Evolutionary conservation across 768 basidiomycete genomes (phyloP), one percentile per base, ranked within the genome.

Genomic region (Tylopilus sp.): DNA sequence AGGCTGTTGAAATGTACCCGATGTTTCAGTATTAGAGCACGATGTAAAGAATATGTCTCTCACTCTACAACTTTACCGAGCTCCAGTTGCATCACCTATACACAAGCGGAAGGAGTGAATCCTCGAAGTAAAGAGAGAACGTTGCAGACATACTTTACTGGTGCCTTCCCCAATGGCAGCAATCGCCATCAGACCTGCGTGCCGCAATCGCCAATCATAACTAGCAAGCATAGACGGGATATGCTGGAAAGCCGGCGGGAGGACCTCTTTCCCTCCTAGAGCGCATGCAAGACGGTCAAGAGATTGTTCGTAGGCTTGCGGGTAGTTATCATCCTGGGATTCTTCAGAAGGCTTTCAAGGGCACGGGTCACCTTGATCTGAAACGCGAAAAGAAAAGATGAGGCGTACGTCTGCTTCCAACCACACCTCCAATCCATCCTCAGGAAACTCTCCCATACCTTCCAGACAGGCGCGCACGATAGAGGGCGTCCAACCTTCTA

Each of bases 101-200:
- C 28, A 41, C 18, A 17, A 12, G 6, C 47, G 18, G 28, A 30
- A 43, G 28, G 25, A 39, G 47, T 20, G 33, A 50, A 36, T 47
- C 33, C 20, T 39, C 45, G 49, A 42, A 43, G 35, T n/a, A 31
- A 40, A 6, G 13, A 23, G 15, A 9, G 9, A 13, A 15, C 18
- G 15, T 35, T 8, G 21, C 10, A 36, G 15, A 57, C 66, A 21
- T 40, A 85, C 82, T 73, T 83, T 85, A 33, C 79, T 82, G 0
- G 88, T 90, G 2, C 92, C 92, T 68, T 94, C 92, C 0, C 83
- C 90, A 45, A 94, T 85, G 0, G 86, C 80, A 0, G 89, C 89
- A 50, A 95, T 86, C 0, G 90, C 89, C 81, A 92, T 89, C 22
- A 95, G 71, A 11, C 88, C 92, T 0, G 90, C 91, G 59, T 95